Evolutionary conservation across 352 stramenopile genomes (phyloP), one percentile per base, ranked within the genome.

Genomic region (Phytopythium sindhum): DNA sequence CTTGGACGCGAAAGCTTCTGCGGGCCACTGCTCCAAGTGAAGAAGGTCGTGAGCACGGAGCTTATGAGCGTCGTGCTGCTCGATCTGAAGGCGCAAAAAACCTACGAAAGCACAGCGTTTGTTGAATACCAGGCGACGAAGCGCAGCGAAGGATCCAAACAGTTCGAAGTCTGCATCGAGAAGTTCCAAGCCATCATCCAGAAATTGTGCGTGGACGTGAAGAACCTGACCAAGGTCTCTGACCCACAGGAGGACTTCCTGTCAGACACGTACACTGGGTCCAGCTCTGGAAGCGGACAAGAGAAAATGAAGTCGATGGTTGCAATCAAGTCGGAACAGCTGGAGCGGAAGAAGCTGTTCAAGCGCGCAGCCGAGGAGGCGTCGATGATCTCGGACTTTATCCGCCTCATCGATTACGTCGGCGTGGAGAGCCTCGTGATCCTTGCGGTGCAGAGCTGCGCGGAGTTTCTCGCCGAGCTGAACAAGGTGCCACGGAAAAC

Each of bases 281-380:
- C 59, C 6, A 74, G 69, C 4, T 63, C 72, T 53, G 65, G 74
- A 6, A 66, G 57, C 23, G 70, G 67, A 0, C 84, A 92, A 35
- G 80, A 91, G 53, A 97, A 97, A 62, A 96, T 81, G 26, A 97
- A 97, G 59, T 97, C 88, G n/a, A 94, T 98, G 53, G 88, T 97
- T 0, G 91, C 91, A 4, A 73, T 96, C 33, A 98, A 98, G 65
- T 83, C 91, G 11, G 95, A 98, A 57, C 87, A 94, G 55, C 74
- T 88, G 41, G 84, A 97, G 54, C 79, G 90, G 21, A 79, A 79
- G 9, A 88, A 89, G 54, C 73, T 97, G 17, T 84, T 96, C 55
- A 86, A 88, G 54, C 80, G 89, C 26, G 95, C 94, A 0, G 86
- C 81, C 0, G 80, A 97, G 63, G 95, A 98, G 62, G 85, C 85